phyloP scores from a whole-genome alignment of 345 rosid genomes.

The Salix arbutifolia region DNA sequence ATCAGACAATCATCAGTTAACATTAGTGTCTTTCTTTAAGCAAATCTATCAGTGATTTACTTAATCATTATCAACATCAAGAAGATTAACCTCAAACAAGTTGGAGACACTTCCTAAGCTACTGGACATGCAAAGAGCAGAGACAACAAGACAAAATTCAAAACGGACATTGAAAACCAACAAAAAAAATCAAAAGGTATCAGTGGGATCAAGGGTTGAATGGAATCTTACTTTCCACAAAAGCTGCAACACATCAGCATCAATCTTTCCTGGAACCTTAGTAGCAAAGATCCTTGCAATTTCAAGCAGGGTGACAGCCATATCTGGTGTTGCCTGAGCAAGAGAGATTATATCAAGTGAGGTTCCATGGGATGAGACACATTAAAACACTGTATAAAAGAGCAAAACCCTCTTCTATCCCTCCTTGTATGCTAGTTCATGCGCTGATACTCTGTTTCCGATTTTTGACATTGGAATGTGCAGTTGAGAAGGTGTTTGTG shows the following conservation, averaged over 20 bases:
- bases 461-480: neutral
- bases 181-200: neutral
- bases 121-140: neutral
- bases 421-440: neutral
- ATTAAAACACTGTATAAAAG: neutral
- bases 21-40: neutral
- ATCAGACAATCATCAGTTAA: neutral
- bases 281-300: conserved; percentile 99
- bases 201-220: neutral
- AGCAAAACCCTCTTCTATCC: neutral
- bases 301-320: conserved; percentile 99
- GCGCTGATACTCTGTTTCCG: neutral
- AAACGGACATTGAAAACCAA: neutral
- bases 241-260: conserved; percentile 93
- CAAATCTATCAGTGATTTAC: neutral
- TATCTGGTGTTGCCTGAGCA: conserved; percentile 91
- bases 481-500: neutral
- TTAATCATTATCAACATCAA: neutral
- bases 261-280: conserved; percentile 98
- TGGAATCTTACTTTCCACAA: conserved; percentile 76
- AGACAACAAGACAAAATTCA: conserved; percentile 4
- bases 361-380: neutral
- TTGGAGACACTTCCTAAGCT: neutral
- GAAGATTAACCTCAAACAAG: neutral
- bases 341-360: conserved; percentile 14